Base-by-base conservation (phyloP, 2,329 filamentous ascomycete species). In the Penicillium sumatraense region DNA sequence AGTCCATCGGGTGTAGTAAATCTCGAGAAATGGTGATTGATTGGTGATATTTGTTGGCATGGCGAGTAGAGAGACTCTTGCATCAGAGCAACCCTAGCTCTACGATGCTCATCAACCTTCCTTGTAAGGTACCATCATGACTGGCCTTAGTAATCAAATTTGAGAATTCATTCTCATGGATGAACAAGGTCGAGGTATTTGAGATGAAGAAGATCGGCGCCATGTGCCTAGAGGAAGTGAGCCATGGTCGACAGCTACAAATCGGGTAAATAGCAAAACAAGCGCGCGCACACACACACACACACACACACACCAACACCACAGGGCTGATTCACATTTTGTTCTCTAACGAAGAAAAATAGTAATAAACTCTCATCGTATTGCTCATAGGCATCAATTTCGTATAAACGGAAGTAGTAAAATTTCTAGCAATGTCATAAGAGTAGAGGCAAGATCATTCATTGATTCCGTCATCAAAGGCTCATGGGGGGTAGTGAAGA, bases 321-420 rank as follows among this genome's bases (percentile, higher is more conserved):
- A n/a, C n/a, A n/a, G n/a, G n/a, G n/a, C n/a, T n/a, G n/a, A n/a
- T n/a, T n/a, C n/a, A n/a, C n/a, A n/a, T n/a, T n/a, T n/a, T n/a
- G n/a, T n/a, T n/a, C n/a, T n/a, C n/a, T n/a, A n/a, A n/a, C n/a
- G n/a, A n/a, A n/a, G n/a, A n/a, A n/a, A n/a, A n/a, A n/a, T n/a
- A n/a, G n/a, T n/a, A n/a, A n/a, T n/a, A n/a, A n/a, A n/a, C n/a
- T n/a, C n/a, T n/a, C n/a, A n/a, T n/a, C n/a, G n/a, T n/a, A n/a
- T n/a, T n/a, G n/a, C n/a, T n/a, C 29, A n/a, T 9, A 13, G 9
- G 6, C 4, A 23, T 42, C 21, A 24, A 42, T 33, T 48, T 35
- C 41, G 38, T 26, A 42, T 24, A 51, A 57, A 31, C 45, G 16
- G 23, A 49, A 54, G n/a, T 27, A 41, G 33, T 51, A 46, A 31